Conservation (phyloP, 768 basidiomycete genomes). For the Boletellus sp. region DNA sequence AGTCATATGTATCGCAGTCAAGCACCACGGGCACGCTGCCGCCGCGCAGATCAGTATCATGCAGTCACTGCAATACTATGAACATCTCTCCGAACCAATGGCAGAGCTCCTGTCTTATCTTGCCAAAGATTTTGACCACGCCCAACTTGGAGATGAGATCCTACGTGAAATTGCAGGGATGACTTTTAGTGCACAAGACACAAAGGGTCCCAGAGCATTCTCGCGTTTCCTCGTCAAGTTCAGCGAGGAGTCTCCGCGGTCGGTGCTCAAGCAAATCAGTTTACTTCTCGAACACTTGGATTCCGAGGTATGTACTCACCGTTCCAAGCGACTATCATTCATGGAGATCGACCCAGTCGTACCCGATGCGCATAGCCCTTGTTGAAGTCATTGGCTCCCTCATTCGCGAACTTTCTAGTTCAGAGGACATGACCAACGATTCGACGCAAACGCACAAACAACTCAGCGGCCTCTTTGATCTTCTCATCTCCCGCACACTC, state of each 20-base stretch:
- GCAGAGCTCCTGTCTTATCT: slow-evolving; percentile 83
- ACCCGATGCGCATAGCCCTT: slow-evolving; percentile 93
- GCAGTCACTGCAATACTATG: slow-evolving; percentile 88
- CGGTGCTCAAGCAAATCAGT: slow-evolving; percentile 86
- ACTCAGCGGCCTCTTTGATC: slow-evolving; percentile 74
- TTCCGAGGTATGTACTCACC: slow-evolving; percentile 64
- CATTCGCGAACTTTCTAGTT: slow-evolving; percentile 72
- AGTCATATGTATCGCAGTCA: slow-evolving; percentile 87
- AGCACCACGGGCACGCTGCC: slow-evolving; percentile 80
- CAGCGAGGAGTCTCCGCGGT: slow-evolving; percentile 73
- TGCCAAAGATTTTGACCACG: slow-evolving; percentile 81
- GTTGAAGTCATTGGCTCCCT: slow-evolving; percentile 86
- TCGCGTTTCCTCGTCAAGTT: slow-evolving; percentile 79
- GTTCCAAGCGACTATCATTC: not conserved
- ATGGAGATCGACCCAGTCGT: slow-evolving; percentile 53
- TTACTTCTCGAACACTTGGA: slow-evolving; percentile 83
- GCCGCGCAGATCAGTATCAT: slow-evolving; percentile 88
- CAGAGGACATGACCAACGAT: slow-evolving; percentile 45
- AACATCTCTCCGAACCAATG: slow-evolving; percentile 92
- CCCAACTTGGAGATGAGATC: slow-evolving; percentile 88
- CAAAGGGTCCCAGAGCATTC: slow-evolving; percentile 83
- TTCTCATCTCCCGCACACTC: slow-evolving; percentile 82
- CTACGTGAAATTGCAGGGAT: slow-evolving; percentile 82
- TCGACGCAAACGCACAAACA: slow-evolving; percentile 57
- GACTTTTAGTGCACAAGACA: slow-evolving; percentile 75